These are phyloP conservation scores for Coemansia umbellata DNA, from an alignment of 192 early-diverging fungal species.

Conservation along the genomic window DNA sequence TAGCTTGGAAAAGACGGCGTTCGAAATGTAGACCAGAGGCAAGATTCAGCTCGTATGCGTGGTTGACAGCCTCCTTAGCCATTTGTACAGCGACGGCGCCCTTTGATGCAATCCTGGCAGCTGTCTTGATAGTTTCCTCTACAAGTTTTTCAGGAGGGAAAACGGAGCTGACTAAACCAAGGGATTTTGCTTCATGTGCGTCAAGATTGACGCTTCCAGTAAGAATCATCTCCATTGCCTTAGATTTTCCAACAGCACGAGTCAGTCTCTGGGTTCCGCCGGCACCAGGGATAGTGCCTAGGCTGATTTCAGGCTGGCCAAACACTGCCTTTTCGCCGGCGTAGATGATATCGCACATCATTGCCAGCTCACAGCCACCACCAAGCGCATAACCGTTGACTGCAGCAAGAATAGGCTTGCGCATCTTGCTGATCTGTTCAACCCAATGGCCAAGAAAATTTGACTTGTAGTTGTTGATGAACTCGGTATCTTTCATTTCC, in stretches of 20 bases:
- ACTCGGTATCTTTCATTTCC: conserved; percentile 91
- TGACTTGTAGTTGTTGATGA: conserved; percentile 82
- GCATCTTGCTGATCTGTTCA: conserved; percentile 76
- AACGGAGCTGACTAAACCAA: conserved; percentile 86
- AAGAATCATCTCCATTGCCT: conserved; percentile 96
- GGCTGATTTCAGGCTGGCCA: conserved; percentile 98
- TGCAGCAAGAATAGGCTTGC: conserved; percentile 96
- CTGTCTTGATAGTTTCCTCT: conserved; percentile 87
- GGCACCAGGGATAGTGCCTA: conserved; percentile 93
- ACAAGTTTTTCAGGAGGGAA: conserved; percentile 82
- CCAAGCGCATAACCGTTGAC: conserved; percentile 98
- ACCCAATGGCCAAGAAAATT: conserved; percentile 96
- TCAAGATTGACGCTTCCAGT: conserved; percentile 78
- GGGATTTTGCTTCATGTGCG: conserved; percentile 80
- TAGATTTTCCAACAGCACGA: conserved; percentile 93
- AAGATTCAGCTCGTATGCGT: conserved; percentile 86
- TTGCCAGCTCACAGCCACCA: conserved; percentile 98
- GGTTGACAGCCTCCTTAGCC: conserved; percentile 96
- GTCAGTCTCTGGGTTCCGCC: conserved; percentile 83
- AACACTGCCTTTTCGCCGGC: conserved; percentile 96
- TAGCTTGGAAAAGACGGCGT: conserved; percentile 89
- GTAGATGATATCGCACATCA: conserved; percentile 99
- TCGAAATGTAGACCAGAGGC: conserved; percentile 84
- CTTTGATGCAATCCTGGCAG: conserved; percentile 79
- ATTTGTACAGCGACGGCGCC: conserved; percentile 85